Evolutionary conservation across 768 basidiomycete species (phyloP), one percentile per base, ranked within the genome.

Genomic region (Suillus cothurnatus): DNA sequence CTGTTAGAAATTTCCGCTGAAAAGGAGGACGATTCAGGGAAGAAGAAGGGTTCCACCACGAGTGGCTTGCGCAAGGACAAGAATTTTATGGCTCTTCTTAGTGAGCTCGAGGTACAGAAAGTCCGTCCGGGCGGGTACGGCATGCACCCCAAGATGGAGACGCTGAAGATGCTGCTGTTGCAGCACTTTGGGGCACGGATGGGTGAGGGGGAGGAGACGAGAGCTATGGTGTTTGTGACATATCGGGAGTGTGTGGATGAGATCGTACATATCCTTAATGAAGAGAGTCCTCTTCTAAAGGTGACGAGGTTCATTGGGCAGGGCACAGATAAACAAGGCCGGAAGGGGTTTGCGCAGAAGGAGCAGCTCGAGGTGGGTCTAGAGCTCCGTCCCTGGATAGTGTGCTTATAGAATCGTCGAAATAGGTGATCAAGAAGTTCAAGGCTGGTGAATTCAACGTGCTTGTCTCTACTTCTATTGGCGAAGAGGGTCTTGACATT

Each of bases 401-500:
- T 32, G 36, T 12, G 11, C 67, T 68, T 53, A 61, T 68, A 21
- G 39, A 43, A 19, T 55, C 49, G 23, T 23, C 11, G 14, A 14
- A 64, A 3, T 68, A 98, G 95, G 84, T 93, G 38, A 93, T 99
- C 72, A 81, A 88, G 65, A 86, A 87, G 67, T 99, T 99, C 81
- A 95, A 95, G 74, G 80, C 78, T 5, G 95, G 94, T 14, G 88
- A 88, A 65, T 94, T 86, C 75, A 99, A 99, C 70, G 89, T 97
- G 43, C 81, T 99, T 14, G 97, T 99, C 9, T 92, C 96, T 1
- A 99, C 97, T 6, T 97, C 92, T 4, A 94, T 99, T 62, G 97
- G 97, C 26, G 97, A 99, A 78, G 97, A 99, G 77, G 97, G 97
- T 64, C 82, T 99, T 21, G 97, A 99, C 75, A 99, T 99, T 63